Base-by-base conservation (phyloP, 352 stramenopile species). In the Pythium diclinum region DNA sequence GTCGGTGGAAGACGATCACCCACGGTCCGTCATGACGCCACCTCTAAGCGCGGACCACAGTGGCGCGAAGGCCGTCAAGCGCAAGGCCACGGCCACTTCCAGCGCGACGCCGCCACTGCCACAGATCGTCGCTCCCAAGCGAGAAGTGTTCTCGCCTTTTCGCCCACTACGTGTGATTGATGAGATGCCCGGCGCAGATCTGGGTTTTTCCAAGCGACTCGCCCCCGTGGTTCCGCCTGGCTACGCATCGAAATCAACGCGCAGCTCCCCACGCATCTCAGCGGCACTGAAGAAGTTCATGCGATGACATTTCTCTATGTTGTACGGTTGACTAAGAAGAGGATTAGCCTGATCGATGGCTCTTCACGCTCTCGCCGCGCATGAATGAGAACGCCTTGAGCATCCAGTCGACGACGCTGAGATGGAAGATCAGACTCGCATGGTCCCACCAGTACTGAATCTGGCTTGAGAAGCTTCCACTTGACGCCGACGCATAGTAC, bases 371-470 rank as follows among this genome's bases (percentile, higher is more conserved):
- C 30, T 72, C 66, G 32, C 79, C 72, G 14, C 55, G 74, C 0
- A 61, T 17, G 9, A 67, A 75, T 54, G 91, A 78, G 17, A 89
- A 44, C 47, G 74, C 53, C 25, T 68, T 57, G 59, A 91, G 67
- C 9, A 75, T 25, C 52, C 81, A 87, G 60, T 94, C 79, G 49
- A 90, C 60, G 6, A 92, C 61, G 10, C 68, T 74, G 30, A 92
- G 67, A 48, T 81, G 79, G 33, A 91, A 74, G 10, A 80, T 59
- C 28, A 94, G 75, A 42, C 85, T 87, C 23, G 79, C 56, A 61
- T 92, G 82, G 40, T 94, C 78, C 72, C 76, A 76, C 77, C 78
- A 91, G 54, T 87, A 92, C 48, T 56, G 53, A 3, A 71, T 19
- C 5, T 47, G 64, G 38, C 42, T 40, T 3, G 56, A 59, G 17